Conservation (phyloP, 306 rosid species). For the Ziziphus jujuba region DNA sequence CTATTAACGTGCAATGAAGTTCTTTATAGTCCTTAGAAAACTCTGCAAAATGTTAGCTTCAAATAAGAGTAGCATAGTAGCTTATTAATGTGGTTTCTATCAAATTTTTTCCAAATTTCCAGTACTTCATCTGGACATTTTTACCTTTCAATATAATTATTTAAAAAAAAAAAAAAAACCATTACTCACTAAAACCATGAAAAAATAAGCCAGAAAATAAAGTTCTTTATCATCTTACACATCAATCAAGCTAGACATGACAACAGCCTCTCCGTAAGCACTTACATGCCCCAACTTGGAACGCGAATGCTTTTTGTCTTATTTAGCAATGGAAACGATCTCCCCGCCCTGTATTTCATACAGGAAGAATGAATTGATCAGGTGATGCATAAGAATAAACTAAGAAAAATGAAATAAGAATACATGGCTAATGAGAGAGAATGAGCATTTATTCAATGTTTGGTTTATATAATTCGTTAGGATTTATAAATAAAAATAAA, state of each 20-base stretch:
- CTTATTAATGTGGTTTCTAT: too few species aligned
- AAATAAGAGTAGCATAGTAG: not conserved
- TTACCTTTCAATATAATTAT: too few species aligned
- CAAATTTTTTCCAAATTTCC: too few species aligned
- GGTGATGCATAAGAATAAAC: not conserved
- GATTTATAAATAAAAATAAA: not conserved
- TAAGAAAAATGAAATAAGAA: not conserved
- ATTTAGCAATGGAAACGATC: constrained; percentile 60
- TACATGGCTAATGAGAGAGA: not conserved
- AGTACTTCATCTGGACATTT: too few species aligned
- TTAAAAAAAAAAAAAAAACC: too few species aligned
- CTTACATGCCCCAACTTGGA: constrained; percentile 41
- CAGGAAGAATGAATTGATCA: not conserved
- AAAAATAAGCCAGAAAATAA: constrained; percentile 8
- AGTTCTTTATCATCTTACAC: constrained; percentile 54
- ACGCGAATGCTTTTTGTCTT: constrained; percentile 41
- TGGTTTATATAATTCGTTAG: not conserved
- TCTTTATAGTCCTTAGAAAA: too few species aligned
- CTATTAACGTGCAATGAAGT: too few species aligned
- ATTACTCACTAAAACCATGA: not conserved
- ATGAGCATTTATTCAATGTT: not conserved
- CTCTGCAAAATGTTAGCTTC: not conserved
- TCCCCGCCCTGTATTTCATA: constrained; percentile 68
- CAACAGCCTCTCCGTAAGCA: constrained; percentile 79
- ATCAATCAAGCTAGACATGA: constrained; percentile 94